Conservation (phyloP, 139 green algal species). For the Nannochloris sp. region DNA sequence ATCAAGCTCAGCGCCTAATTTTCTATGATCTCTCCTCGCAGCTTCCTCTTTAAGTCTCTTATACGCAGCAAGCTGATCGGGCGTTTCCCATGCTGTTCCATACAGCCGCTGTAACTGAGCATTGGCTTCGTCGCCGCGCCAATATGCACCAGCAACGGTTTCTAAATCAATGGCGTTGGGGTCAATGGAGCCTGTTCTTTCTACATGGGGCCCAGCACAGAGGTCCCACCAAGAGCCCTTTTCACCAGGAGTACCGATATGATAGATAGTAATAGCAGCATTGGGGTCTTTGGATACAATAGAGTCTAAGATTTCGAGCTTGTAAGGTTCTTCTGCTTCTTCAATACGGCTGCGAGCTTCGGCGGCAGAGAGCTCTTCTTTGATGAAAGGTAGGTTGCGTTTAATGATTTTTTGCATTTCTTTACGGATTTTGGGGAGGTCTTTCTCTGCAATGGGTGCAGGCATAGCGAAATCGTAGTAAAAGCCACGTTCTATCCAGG, state of each 20-base stretch:
- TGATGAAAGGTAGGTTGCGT: conserved; percentile 68
- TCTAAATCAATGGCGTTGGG: conserved; percentile 84
- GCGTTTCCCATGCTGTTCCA: conserved; percentile 83
- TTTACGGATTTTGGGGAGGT: conserved; percentile 92
- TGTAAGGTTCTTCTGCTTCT: conserved; percentile 84
- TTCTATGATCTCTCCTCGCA: conserved; percentile 76
- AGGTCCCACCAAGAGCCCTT: conserved; percentile 87
- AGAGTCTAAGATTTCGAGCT: conserved; percentile 90
- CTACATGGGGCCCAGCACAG: conserved; percentile 91
- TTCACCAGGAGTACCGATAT: conserved; percentile 70
- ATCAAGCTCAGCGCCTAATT: conserved; percentile 85
- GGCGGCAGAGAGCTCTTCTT: conserved; percentile 68
- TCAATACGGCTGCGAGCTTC: conserved; percentile 80
- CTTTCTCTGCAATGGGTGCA: conserved; percentile 70
- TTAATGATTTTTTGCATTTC: conserved; percentile 85
- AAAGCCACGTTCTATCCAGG: conserved; percentile 95
- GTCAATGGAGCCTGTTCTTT: conserved; percentile 70
- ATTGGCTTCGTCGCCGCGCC: conserved; percentile 85
- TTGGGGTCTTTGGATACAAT: conserved; percentile 56
- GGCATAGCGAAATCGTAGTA: conserved; percentile 97
- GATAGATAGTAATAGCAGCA: conserved; percentile 95
- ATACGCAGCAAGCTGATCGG: conserved; percentile 71
- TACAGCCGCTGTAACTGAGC: conserved; percentile 90
- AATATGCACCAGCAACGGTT: conserved; percentile 80
- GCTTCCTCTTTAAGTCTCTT: conserved; percentile 58